A percentile compares a stretch with the other conserved stretches of the same genome.
These are phyloP conservation scores for Boletus patriciae DNA, from an alignment of 768 basidiomycete species.

Conservation along the genomic window DNA sequence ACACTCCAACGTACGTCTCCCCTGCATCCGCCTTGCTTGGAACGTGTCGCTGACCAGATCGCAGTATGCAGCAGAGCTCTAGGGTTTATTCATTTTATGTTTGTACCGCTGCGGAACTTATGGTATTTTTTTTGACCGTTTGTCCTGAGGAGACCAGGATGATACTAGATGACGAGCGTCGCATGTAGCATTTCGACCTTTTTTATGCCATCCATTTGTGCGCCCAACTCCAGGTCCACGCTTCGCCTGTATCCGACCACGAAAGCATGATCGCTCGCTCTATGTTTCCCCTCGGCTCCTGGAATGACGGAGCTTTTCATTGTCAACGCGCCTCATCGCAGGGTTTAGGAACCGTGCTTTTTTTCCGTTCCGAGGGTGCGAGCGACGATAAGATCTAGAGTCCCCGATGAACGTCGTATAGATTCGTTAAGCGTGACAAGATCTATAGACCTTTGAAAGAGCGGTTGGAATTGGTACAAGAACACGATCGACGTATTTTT, in stretches of 20 bases:
- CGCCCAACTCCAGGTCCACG: neutral
- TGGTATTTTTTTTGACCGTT: constrained; percentile 3
- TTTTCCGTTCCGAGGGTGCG: too few species aligned
- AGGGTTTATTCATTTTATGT: constrained; percentile 4
- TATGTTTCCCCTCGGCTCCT: neutral
- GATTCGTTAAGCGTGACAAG: too few species aligned
- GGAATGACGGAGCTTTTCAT: neutral
- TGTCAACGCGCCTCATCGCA: neutral
- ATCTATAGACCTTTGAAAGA: too few species aligned
- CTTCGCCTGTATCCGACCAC: neutral
- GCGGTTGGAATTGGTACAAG: too few species aligned
- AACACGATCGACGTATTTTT: too few species aligned
- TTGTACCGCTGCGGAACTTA: neutral
- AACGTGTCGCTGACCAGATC: neutral
- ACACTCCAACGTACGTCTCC: constrained; percentile 17
- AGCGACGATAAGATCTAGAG: too few species aligned
- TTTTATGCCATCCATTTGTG: constrained; percentile 9
- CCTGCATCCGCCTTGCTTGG: neutral
- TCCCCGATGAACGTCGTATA: too few species aligned
- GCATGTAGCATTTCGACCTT: constrained; percentile 22
- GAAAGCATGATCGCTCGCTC: constrained; percentile 2
- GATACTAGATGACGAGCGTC: neutral
- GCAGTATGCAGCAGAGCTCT: constrained; percentile 30
- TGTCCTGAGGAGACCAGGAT: neutral
- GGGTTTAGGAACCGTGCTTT: too few species aligned